phyloP scores from a whole-genome alignment of 1,284 basidiomycete species.

The Heterobasidion parviporum region DNA sequence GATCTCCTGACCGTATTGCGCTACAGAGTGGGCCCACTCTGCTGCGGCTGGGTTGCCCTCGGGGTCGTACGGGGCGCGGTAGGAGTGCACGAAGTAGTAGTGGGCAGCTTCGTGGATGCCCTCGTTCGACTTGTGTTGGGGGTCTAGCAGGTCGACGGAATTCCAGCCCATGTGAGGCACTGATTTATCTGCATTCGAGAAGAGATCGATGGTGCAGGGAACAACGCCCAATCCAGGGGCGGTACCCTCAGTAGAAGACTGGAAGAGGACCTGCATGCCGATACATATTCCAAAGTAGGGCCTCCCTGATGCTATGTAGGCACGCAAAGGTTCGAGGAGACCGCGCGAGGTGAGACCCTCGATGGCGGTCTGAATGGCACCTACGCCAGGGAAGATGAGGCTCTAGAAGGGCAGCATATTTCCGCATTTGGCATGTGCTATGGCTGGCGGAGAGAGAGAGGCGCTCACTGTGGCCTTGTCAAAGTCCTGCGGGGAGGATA shows the following conservation, averaged over 20 bases:
- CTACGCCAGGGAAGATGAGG: slow-evolving; percentile 98
- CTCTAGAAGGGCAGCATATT: slow-evolving; percentile 42
- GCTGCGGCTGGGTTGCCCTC: slow-evolving; percentile 42
- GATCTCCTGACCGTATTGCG: slow-evolving; percentile 91
- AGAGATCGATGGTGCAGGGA: slow-evolving; percentile 61
- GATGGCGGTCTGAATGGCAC: slow-evolving; percentile 88
- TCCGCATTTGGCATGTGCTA: slow-evolving; percentile 11
- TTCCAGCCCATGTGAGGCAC: slow-evolving; percentile 99
- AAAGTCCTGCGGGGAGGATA: slow-evolving; percentile 80
- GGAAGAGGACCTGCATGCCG: slow-evolving; percentile 93
- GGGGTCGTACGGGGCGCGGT: slow-evolving; percentile 70
- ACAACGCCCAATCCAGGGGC: slow-evolving; percentile 67
- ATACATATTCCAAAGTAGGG: slow-evolving; percentile 99
- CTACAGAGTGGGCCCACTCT: slow-evolving; percentile 79
- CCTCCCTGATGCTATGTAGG: slow-evolving; percentile 83
- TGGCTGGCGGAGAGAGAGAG: slow-evolving; percentile 5
- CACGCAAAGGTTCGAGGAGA: slow-evolving; percentile 72
- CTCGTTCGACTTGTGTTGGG: slow-evolving; percentile 30
- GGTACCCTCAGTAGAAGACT: slow-evolving; percentile 73
- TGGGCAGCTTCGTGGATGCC: slow-evolving; percentile 44
- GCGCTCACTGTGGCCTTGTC: slow-evolving; percentile 77
- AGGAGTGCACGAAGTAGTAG: slow-evolving; percentile 99
- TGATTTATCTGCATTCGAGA: slow-evolving; percentile 65
- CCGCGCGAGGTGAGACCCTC: slow-evolving; percentile 68
- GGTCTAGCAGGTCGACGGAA: slow-evolving; percentile 49